Evolutionary conservation across 768 basidiomycete genomes (phyloP).

Genomic region (Filobasidium floriforme): DNA sequence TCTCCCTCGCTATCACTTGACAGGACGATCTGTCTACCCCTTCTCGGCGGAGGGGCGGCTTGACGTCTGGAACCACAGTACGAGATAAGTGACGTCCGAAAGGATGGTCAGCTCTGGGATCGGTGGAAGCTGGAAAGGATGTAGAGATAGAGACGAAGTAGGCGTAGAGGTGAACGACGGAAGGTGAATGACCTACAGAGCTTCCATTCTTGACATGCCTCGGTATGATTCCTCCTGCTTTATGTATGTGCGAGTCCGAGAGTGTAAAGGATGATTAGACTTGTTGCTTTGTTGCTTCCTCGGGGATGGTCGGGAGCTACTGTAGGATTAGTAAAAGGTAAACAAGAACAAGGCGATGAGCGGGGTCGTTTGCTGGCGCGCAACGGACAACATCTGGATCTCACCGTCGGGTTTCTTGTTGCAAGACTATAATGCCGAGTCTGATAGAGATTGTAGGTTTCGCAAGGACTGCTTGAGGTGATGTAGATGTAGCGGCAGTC

Average conservation of each 20-base stretch:
- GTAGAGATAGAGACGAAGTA: background rate
- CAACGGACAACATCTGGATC: too few relatives aligned
- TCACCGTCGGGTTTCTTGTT: too few relatives aligned
- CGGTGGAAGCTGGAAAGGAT: background rate
- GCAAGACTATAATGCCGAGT: too few relatives aligned
- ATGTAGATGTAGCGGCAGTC: too few relatives aligned
- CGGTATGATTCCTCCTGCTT: background rate
- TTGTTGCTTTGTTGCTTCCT: too few relatives aligned
- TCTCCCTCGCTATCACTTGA: conserved; percentile 13
- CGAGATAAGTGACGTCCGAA: too few relatives aligned
- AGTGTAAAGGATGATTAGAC: background rate
- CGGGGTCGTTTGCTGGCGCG: too few relatives aligned
- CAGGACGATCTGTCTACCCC: conserved; percentile 11
- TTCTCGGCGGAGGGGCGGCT: conserved; percentile 11
- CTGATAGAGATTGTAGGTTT: too few relatives aligned
- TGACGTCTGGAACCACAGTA: conserved; percentile 1
- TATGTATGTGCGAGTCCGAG: background rate
- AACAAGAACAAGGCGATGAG: too few relatives aligned
- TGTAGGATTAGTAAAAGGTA: too few relatives aligned
- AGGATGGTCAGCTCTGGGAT: background rate
- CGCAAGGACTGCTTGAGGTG: too few relatives aligned
- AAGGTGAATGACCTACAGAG: conserved; percentile 8
- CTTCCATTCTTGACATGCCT: conserved; percentile 18
- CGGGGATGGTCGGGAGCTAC: too few relatives aligned
- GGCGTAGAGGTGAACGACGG: background rate